Conservation (phyloP, 2,329 filamentous ascomycete genomes). For the Clonostachys rhizophaga region DNA sequence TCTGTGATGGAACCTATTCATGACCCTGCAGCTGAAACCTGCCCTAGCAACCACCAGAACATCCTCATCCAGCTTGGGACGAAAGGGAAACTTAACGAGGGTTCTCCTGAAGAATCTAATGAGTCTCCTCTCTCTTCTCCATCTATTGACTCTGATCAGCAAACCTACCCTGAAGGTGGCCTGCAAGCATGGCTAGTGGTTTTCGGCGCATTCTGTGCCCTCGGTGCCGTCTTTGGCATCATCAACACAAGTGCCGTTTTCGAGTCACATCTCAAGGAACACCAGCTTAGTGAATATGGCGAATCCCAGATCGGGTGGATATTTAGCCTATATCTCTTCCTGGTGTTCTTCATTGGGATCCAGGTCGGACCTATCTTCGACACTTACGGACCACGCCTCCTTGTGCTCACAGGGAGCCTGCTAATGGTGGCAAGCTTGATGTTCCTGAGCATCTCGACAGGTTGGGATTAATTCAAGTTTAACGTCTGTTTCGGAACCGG, state of each 20-base stretch:
- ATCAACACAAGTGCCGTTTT: constrained; percentile 55
- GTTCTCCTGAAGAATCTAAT: no score
- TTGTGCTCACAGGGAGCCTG: constrained; percentile 62
- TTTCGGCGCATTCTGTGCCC: constrained; percentile 62
- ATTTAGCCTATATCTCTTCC: constrained; percentile 75
- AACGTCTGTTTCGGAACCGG: neutral
- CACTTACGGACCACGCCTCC: constrained; percentile 60
- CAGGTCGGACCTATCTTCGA: constrained; percentile 83
- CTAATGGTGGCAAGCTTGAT: constrained; percentile 59
- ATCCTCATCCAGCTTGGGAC: neutral
- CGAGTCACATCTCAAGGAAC: constrained; percentile 67
- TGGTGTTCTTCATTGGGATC: constrained; percentile 77
- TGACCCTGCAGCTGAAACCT: constrained; percentile 16
- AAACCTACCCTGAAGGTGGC: constrained; percentile 64
- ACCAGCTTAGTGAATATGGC: constrained; percentile 66
- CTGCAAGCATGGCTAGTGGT: constrained; percentile 65
- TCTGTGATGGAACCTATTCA: neutral
- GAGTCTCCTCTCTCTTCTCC: no score
- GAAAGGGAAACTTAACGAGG: neutral
- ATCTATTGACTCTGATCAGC: no score
- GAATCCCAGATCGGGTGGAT: constrained; percentile 79
- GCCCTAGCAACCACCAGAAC: constrained; percentile 14
- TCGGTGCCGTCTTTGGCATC: constrained; percentile 61
- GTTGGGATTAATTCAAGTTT: constrained; percentile 12
- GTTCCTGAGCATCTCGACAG: constrained; percentile 60